Evolutionary conservation across 2,329 filamentous ascomycete species (phyloP).

Genomic region (Epichloe uncinata): DNA sequence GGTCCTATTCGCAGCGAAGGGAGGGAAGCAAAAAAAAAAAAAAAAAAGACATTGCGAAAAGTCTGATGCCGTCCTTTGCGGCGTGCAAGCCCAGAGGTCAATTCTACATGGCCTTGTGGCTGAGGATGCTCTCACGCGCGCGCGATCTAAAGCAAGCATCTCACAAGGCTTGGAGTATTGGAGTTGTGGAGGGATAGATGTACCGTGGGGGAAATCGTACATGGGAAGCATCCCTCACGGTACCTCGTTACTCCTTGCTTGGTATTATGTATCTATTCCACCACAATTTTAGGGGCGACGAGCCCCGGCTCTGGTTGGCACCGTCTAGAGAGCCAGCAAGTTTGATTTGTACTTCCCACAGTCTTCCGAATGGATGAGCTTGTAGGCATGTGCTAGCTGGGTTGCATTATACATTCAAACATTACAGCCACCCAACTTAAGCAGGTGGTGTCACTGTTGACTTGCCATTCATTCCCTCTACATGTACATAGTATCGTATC

Average conservation of each 20-base stretch:
- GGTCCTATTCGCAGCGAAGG: background rate
- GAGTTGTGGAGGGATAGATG: background rate
- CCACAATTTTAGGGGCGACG: background rate
- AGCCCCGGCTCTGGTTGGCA: background rate
- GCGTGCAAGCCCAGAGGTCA: background rate
- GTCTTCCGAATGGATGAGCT: background rate
- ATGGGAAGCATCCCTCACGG: too few species aligned
- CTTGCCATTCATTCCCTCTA: background rate
- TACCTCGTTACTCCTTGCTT: too few species aligned
- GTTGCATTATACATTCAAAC: background rate
- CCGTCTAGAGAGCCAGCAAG: background rate
- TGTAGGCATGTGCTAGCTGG: background rate
- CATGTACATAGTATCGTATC: background rate
- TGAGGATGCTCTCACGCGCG: background rate
- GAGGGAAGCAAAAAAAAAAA: background rate
- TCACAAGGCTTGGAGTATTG: background rate
- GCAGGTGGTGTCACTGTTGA: background rate
- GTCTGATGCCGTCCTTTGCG: background rate
- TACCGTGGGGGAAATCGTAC: too few species aligned
- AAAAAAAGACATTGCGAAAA: background rate
- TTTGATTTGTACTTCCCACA: background rate
- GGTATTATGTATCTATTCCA: too few species aligned
- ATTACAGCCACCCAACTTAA: background rate
- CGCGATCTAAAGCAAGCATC: background rate
- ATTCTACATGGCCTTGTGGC: background rate